phyloP scores from a whole-genome alignment of 2,329 filamentous ascomycete species.

The Fusarium siculi region DNA sequence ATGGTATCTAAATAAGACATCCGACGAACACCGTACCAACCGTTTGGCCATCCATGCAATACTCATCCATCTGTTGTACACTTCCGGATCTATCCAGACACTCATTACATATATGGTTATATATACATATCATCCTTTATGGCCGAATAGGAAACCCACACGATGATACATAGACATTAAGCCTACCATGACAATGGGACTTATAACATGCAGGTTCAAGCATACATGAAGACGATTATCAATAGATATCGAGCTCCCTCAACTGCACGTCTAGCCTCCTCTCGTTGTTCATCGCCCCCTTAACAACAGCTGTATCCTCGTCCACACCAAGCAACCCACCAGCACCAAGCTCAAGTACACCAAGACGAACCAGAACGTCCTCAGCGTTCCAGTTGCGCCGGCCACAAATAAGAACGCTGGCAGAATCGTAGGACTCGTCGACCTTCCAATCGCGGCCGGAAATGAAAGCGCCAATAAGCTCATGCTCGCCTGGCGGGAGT shows the following conservation, averaged over 20 bases:
- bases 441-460: conserved; percentile 47
- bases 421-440: conserved; percentile 41
- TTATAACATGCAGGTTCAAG: not conserved
- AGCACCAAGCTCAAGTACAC: conserved; percentile 43
- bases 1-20: conserved; percentile 42
- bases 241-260: conserved; percentile 52
- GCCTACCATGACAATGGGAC: not conserved
- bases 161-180: conserved; percentile 5
- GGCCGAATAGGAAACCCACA: not conserved
- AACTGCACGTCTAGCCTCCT: conserved; percentile 44
- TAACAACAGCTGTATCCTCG: conserved; percentile 43
- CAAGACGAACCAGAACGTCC: conserved; percentile 47
- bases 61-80: conserved; percentile 11
- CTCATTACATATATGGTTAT: conserved; percentile 34
- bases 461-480: conserved; percentile 44
- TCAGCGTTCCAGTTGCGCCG: conserved; percentile 43
- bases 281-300: conserved; percentile 43
- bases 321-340: conserved; percentile 43
- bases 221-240: not conserved
- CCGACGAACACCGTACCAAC: conserved; percentile 30
- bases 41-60: conserved; percentile 21
- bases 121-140: not conserved
- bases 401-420: conserved; percentile 47
- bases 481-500: conserved; percentile 39
- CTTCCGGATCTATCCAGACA: conserved; percentile 28